A percentile compares a stretch with the other conserved stretches of the same genome.
Evolutionary conservation across 2,329 filamentous ascomycete genomes (phyloP).

Genomic region (Colletotrichum sp.): DNA sequence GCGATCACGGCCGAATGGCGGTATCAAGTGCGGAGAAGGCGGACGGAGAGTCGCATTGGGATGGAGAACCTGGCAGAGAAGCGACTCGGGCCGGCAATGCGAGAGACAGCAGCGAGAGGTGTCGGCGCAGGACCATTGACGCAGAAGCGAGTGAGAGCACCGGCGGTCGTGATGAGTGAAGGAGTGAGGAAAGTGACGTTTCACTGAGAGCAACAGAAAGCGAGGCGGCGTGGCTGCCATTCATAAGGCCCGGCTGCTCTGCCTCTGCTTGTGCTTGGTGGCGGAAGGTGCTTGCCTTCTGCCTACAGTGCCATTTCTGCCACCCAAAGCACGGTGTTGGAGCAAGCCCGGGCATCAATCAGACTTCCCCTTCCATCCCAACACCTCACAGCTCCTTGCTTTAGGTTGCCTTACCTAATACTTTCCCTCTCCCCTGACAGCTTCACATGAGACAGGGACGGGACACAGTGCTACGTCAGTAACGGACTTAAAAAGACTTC

Average conservation of each 20-base stretch:
- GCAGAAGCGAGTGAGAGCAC: neutral
- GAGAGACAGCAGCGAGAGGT: neutral
- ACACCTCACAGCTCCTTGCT: neutral
- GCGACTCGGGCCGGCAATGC: neutral
- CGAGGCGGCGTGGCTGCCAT: neutral
- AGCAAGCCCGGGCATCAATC: neutral
- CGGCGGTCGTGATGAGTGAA: neutral
- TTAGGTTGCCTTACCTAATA: neutral
- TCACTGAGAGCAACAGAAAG: neutral
- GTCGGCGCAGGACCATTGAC: neutral
- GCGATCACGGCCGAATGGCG: neutral
- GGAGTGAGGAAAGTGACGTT: neutral
- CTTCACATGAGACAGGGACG: neutral
- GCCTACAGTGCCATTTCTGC: neutral
- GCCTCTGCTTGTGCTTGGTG: neutral
- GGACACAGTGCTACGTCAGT: neutral
- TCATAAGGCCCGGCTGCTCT: neutral
- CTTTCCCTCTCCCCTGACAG: neutral
- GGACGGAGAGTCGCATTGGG: neutral
- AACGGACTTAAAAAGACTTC: neutral
- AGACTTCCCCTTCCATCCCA: neutral
- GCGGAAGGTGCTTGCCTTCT: neutral
- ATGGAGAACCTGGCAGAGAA: neutral
- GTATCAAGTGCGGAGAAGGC: slow-evolving; percentile 8
- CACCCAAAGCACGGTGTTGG: neutral